Evolutionary conservation across 495 filamentous ascomycete genomes (phyloP), one percentile per base, ranked within the genome.

Genomic region (Penicillium diatomitis): DNA sequence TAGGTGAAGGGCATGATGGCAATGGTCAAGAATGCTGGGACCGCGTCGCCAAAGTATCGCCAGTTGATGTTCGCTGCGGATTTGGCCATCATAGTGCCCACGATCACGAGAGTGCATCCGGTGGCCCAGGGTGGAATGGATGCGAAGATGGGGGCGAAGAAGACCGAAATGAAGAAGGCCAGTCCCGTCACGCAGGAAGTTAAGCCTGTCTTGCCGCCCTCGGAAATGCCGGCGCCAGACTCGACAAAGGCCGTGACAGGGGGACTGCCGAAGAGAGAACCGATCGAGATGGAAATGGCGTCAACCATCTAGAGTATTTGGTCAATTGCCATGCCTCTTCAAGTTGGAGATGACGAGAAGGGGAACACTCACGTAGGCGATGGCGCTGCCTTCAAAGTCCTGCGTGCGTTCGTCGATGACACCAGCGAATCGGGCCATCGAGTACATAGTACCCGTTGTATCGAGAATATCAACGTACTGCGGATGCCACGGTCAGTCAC

Each of bases 1-100:
- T 87, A 88, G 20, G 85, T 89, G 68, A 90, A 90, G n/a, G 86
- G 86, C 87, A 91, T 90, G 57, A 86, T 65, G 55, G 80, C 77
- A 50, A 91, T 84, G 30, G 86, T 88, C 32, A 90, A 62, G 65
- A 91, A 90, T 1, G 87, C 87, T 0, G 87, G 87, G 32, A 90
- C 72, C 28, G 83, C 80, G 64, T 91, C 87, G 43, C 84, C 85
- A 33, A 81, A 65, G 68, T 91, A 91, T 7, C 70, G 68, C 87
- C 87, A 90, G 74, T 91, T 91, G 71, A 91, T 90, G 49, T 90
- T 83, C 28, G 74, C 76, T 8, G 81, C 82, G 3, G 85, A 70
- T 49, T 79, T 75, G 53, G 83, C 80, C 87, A 91, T 91, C 74
- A 91, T 81, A 32, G 83, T 79, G 32, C 87, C 85, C 46, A 91